Percentiles rank a stretch among this genome's conserved stretches.
Conservation (phyloP, 2,329 filamentous ascomycete species). For the Aspergillus cejpii region DNA sequence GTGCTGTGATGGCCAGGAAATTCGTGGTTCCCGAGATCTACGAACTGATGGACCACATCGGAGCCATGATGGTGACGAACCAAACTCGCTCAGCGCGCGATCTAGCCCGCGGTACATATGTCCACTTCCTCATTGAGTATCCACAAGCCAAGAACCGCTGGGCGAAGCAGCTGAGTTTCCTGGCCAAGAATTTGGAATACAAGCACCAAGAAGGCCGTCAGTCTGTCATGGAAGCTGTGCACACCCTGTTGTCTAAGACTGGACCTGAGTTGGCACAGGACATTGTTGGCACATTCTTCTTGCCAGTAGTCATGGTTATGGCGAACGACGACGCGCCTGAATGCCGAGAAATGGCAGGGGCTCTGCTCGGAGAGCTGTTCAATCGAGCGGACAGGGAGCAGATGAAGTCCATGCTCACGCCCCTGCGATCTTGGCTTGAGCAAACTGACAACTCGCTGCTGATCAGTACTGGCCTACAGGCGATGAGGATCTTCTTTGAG, state of each 20-base stretch:
- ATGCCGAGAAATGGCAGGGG: constrained; percentile 74
- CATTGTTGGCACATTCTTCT: constrained; percentile 71
- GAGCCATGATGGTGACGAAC: constrained; percentile 91
- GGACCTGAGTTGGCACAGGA: constrained; percentile 76
- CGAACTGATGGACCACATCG: constrained; percentile 81
- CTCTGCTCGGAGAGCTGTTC: constrained; percentile 75
- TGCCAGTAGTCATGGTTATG: constrained; percentile 76
- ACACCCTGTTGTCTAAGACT: constrained; percentile 79
- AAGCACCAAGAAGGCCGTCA: constrained; percentile 79
- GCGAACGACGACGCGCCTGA: constrained; percentile 82
- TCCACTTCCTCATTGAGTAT: constrained; percentile 91
- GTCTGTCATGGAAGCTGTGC: constrained; percentile 86
- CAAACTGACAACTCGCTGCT: constrained; percentile 67
- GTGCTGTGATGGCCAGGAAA: constrained; percentile 76
- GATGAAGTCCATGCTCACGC: constrained; percentile 60
- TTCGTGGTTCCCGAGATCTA: constrained; percentile 83
- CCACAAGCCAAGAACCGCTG: constrained; percentile 85
- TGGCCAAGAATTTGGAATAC: constrained; percentile 87
- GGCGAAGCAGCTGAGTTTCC: constrained; percentile 79
- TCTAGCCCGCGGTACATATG: constrained; percentile 78
- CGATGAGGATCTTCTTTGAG: constrained; percentile 78
- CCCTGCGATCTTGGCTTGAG: constrained; percentile 69
- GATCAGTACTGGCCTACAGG: constrained; percentile 66
- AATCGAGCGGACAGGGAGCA: constrained; percentile 67
- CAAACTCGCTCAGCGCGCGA: constrained; percentile 83